These are phyloP conservation scores for Acacia crassicarpa DNA, from an alignment of 306 rosid species.

Conservation along the genomic window DNA sequence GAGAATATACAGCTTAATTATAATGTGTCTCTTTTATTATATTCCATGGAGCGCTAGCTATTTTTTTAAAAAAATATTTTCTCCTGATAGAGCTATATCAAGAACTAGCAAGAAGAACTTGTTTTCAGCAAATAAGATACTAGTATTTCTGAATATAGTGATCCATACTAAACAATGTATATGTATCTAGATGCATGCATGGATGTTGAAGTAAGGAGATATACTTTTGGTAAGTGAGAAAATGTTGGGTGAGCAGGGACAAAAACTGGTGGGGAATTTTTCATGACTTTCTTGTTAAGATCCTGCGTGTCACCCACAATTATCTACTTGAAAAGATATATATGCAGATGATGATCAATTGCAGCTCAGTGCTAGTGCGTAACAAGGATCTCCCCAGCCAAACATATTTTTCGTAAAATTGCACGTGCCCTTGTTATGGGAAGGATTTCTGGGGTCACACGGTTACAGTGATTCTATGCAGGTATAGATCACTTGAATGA, in stretches of 20 bases:
- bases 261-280: slow-evolving; percentile 39
- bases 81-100: not conserved
- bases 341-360: not conserved
- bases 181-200: not conserved
- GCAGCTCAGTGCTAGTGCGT: not conserved
- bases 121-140: not conserved
- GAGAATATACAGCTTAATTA: slow-evolving; percentile 17
- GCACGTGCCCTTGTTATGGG: slow-evolving; percentile 51
- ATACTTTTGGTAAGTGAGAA: slow-evolving; percentile 8
- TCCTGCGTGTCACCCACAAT: not conserved
- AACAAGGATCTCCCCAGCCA: not conserved
- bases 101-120: not conserved
- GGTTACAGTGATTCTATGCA: not conserved
- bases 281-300: slow-evolving; percentile 31
- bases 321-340: not conserved
- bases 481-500: not conserved
- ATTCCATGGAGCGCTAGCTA: slow-evolving; percentile 15
- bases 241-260: slow-evolving; percentile 39
- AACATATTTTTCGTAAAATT: slow-evolving; percentile 12
- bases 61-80: not conserved
- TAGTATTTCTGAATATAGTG: not conserved
- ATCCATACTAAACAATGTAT: not conserved
- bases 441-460: not conserved
- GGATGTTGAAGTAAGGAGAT: not conserved
- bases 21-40: slow-evolving; percentile 10